Evolutionary conservation across 768 basidiomycete genomes (phyloP).

Genomic region (Hericium alpestre): DNA sequence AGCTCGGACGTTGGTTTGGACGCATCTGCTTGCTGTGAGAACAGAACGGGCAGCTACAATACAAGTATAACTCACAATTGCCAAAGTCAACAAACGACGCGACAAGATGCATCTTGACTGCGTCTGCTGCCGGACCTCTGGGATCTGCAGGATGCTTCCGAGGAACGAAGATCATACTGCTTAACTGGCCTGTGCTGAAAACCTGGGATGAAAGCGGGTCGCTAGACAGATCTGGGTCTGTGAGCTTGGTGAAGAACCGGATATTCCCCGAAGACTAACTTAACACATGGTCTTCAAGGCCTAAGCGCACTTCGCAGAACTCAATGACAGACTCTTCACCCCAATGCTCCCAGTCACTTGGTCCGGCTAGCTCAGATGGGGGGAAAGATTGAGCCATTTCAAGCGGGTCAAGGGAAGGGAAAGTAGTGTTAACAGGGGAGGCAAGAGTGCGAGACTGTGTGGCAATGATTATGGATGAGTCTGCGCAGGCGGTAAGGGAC

Average conservation of each 20-base stretch:
- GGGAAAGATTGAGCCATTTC: conserved; percentile 4
- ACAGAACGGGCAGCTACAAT: background rate
- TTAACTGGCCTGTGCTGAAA: conserved; percentile 4
- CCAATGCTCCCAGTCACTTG: conserved; percentile 13
- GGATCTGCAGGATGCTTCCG: background rate
- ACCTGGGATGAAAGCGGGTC: conserved; percentile 7
- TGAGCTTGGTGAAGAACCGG: background rate
- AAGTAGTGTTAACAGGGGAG: background rate
- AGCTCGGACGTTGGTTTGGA: conserved; percentile 28
- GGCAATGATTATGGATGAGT: conserved; percentile 11
- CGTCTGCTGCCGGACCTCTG: background rate
- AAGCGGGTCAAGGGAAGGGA: conserved; percentile 1
- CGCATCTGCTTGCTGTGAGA: conserved; percentile 17
- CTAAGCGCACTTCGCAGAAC: conserved; percentile 10
- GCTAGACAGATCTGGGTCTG: conserved; percentile 4
- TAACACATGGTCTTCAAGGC: conserved; percentile 4
- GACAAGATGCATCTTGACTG: conserved; percentile 10
- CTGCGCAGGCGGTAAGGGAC: background rate
- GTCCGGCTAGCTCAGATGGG: conserved; percentile 2
- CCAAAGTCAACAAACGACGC: conserved; percentile 9
- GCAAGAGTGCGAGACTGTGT: conserved; percentile 8
- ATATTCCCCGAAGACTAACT: conserved; percentile 2
- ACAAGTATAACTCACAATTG: conserved; percentile 2
- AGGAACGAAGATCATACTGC: conserved; percentile 8
- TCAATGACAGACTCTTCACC: conserved; percentile 9